A percentile compares a stretch with the other conserved stretches of the same genome.
These are phyloP conservation scores for Barnettozyma sucrosica DNA, from an alignment of 805 yeast species.

Conservation along the genomic window DNA sequence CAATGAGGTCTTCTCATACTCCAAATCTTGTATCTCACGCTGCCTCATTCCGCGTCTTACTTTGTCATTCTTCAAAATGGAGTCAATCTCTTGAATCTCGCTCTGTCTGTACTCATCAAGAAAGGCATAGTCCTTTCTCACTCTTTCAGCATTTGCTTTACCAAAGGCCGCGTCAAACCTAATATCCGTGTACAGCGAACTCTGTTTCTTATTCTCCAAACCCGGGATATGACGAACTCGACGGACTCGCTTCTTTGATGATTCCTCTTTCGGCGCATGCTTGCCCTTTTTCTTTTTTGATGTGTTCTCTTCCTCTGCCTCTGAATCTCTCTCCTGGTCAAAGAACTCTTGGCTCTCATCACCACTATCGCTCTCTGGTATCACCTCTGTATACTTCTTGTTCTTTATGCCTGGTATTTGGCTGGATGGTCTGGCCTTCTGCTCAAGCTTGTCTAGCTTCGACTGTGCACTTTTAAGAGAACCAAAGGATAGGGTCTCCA, in stretches of 20 bases:
- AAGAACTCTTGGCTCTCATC: slow-evolving; percentile 26
- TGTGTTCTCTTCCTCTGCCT: slow-evolving; percentile 13
- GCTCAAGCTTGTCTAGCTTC: slow-evolving; percentile 26
- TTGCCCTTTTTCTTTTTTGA: slow-evolving; percentile 40
- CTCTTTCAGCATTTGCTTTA: slow-evolving; percentile 60
- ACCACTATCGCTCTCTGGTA: slow-evolving; percentile 9
- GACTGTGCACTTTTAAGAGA: slow-evolving; percentile 56
- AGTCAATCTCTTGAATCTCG: slow-evolving; percentile 60
- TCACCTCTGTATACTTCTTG: slow-evolving; percentile 13
- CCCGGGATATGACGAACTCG: slow-evolving; percentile 73
- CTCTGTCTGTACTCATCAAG: slow-evolving; percentile 77
- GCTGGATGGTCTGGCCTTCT: slow-evolving; percentile 3
- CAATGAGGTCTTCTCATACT: slow-evolving; percentile 54
- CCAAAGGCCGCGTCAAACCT: slow-evolving; percentile 91
- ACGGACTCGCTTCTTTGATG: slow-evolving; percentile 67
- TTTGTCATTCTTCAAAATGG: slow-evolving; percentile 47
- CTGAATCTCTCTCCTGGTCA: slow-evolving; percentile 30
- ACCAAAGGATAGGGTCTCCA: slow-evolving; percentile 56
- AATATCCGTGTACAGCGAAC: slow-evolving; percentile 63
- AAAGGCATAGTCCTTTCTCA: slow-evolving; percentile 76
- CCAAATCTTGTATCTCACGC: slow-evolving; percentile 46
- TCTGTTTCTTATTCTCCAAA: slow-evolving; percentile 33
- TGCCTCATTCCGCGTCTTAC: slow-evolving; percentile 36
- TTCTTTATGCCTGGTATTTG: neutral
- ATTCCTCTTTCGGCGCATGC: slow-evolving; percentile 83